phyloP scores from a whole-genome alignment of 345 rosid species.

The Cardamine resedifolia region DNA sequence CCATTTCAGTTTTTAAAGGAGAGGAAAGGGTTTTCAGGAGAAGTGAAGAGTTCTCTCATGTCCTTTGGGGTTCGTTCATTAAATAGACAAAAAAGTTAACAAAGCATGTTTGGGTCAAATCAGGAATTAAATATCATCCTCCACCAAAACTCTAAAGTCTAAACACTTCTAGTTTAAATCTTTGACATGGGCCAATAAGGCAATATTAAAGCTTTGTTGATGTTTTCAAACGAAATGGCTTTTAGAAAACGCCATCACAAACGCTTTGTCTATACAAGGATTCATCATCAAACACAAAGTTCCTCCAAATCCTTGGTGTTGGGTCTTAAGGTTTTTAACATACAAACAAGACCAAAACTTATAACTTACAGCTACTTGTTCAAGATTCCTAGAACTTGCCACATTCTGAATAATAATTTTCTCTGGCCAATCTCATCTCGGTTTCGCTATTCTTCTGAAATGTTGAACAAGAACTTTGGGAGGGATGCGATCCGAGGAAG shows the following conservation, averaged over 20 bases:
- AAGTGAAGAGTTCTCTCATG: not conserved
- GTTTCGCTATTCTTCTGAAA: slow-evolving; percentile 50
- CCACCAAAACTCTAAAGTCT: no score
- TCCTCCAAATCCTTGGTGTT: slow-evolving; percentile 21
- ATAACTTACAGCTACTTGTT: slow-evolving; percentile 35
- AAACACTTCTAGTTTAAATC: no score
- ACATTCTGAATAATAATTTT: not conserved
- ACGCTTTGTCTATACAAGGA: slow-evolving; percentile 14
- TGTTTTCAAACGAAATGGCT: slow-evolving; percentile 13
- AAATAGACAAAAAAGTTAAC: not conserved
- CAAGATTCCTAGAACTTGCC: not conserved
- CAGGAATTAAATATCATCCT: no score
- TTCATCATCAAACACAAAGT: slow-evolving; percentile 28
- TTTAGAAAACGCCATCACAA: slow-evolving; percentile 1
- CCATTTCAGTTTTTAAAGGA: not conserved
- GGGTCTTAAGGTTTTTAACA: not conserved
- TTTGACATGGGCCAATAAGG: not conserved
- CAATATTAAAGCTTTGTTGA: not conserved
- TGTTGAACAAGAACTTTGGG: slow-evolving; percentile 83
- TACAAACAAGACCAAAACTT: slow-evolving; percentile 21
- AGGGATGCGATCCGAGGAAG: slow-evolving; percentile 86
- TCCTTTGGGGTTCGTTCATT: not conserved
- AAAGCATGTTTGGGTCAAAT: not conserved
- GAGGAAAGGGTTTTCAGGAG: not conserved
- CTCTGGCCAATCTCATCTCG: not conserved